Conservation (phyloP, 148 eudicot species). For the Selenicereus undatus region DNA sequence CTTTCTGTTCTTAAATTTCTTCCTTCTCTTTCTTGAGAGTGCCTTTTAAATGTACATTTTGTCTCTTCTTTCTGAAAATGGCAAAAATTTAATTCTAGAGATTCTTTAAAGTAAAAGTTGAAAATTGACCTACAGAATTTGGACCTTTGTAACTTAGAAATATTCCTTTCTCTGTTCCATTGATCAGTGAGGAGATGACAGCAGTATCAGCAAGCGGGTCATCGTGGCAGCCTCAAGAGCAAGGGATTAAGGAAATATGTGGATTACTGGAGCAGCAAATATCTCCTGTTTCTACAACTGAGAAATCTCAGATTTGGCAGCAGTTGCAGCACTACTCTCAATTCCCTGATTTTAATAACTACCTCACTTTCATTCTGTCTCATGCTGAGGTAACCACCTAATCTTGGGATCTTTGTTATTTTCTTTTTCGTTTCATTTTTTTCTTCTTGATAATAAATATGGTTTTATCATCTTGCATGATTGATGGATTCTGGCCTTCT, state of each 20-base stretch:
- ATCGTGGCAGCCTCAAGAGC: conserved; percentile 90
- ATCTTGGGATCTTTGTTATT: conserved; percentile 7
- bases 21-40: neutral
- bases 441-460: neutral
- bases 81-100: neutral
- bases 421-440: neutral
- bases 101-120: neutral
- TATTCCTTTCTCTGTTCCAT: neutral
- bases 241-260: conserved; percentile 82
- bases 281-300: conserved; percentile 58
- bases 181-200: conserved; percentile 21
- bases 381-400: conserved; percentile 57
- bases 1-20: neutral
- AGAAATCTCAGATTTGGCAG: conserved; percentile 79
- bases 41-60: neutral
- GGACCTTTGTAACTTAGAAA: neutral
- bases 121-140: neutral
- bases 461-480: too few species aligned
- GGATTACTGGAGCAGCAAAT: conserved; percentile 82
- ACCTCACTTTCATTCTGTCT: conserved; percentile 78
- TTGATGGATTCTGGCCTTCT: too few species aligned
- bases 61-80: neutral
- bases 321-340: conserved; percentile 83
- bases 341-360: conserved; percentile 92
- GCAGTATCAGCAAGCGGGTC: conserved; percentile 32